phyloP scores from a whole-genome alignment of 2,329 filamentous ascomycete genomes.

The Apiospora saccharicola region DNA sequence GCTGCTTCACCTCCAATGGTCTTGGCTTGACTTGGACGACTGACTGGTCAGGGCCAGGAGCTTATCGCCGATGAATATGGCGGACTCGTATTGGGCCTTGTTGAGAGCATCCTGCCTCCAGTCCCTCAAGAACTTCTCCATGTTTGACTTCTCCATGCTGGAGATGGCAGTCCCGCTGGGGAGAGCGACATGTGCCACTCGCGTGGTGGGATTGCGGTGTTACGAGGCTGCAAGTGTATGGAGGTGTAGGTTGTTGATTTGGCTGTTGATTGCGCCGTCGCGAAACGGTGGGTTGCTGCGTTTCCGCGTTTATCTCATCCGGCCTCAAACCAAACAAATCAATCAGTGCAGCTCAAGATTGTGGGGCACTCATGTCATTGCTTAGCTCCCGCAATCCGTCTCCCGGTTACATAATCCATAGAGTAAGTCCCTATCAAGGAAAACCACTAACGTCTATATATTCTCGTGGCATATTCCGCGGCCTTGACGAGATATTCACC shows the following conservation, averaged over 20 bases:
- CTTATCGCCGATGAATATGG: constrained; percentile 98
- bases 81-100: constrained; percentile 94
- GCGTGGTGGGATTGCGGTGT: constrained; percentile 33
- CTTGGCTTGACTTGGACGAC: constrained; percentile 39
- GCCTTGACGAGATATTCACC: neutral
- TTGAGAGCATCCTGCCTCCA: constrained; percentile 97
- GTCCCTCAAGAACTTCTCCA: constrained; percentile 92
- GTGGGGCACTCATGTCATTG: neutral
- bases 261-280: neutral
- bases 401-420: neutral
- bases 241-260: constrained; percentile 10
- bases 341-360: neutral
- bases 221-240: constrained; percentile 35
- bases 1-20: neutral
- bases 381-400: neutral
- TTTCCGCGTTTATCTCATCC: neutral
- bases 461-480: neutral
- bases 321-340: neutral
- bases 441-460: neutral
- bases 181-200: constrained; percentile 20
- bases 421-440: neutral
- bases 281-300: neutral
- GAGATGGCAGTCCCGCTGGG: constrained; percentile 23
- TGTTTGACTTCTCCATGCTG: constrained; percentile 81
- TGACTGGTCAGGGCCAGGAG: constrained; percentile 90